Conservation (phyloP, 352 stramenopile species). For the Halophytophthora polymorphica region DNA sequence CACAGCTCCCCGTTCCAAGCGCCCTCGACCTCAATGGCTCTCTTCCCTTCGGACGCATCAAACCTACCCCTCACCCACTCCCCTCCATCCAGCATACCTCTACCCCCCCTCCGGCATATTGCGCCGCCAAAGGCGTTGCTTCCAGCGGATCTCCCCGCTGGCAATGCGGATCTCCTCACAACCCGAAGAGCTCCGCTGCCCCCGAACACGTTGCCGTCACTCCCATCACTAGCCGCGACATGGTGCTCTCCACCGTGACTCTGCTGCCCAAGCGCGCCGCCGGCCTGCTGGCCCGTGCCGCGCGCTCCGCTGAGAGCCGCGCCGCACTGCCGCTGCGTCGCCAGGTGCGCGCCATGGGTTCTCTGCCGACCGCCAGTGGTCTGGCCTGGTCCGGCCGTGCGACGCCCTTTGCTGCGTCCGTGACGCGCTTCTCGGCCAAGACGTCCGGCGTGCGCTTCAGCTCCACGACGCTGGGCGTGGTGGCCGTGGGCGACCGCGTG, state of each 20-base stretch:
- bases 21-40: too few relatives aligned
- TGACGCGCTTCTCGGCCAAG: too few relatives aligned
- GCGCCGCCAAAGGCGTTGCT: too few relatives aligned
- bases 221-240: slow-evolving; percentile 3
- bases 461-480: slow-evolving; percentile 10
- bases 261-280: slow-evolving; percentile 21
- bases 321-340: slow-evolving; percentile 3
- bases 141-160: too few relatives aligned
- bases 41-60: too few relatives aligned
- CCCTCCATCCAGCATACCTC: too few relatives aligned
- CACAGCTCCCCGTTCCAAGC: too few relatives aligned
- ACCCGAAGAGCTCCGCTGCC: slow-evolving; percentile 7
- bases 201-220: slow-evolving; percentile 10
- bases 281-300: slow-evolving; percentile 15
- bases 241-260: slow-evolving; percentile 5
- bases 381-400: too few relatives aligned
- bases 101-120: too few relatives aligned
- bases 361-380: slow-evolving; percentile 5
- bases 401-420: too few relatives aligned
- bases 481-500: slow-evolving; percentile 69
- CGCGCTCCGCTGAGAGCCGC: slow-evolving; percentile 13
- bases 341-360: slow-evolving; percentile 4
- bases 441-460: slow-evolving; percentile 6
- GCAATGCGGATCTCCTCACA: too few relatives aligned
- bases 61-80: too few relatives aligned